Evolutionary conservation across 176 grass and related monocot species (phyloP), one percentile per base, ranked within the genome.

Genomic region (Musa itinerans): DNA sequence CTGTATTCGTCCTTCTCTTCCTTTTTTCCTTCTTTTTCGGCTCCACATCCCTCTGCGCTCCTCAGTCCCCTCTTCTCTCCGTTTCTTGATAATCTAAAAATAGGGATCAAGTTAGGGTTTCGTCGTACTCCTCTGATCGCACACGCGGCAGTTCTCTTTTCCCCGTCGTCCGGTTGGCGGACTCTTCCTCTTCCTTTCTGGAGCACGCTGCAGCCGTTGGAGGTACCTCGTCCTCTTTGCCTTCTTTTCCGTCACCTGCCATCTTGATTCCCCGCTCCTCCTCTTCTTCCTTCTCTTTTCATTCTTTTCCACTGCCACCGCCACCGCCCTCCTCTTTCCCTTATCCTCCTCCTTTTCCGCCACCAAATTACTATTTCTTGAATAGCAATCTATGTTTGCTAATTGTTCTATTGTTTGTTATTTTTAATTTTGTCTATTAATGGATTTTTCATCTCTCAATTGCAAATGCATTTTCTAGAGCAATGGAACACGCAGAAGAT

Each of bases 401-500:
- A n/a, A 27, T 12, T 65, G 63, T 25, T 9, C 25, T 20, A 6
- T 50, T 27, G 11, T 15, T 24, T 7, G 21, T 34, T n/a, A 50
- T 70, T 17, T 51, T 21, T 11, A 9, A 11, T 70, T 70, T 6
- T n/a, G 17, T 48, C 3, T 50, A 17, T 70, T 70, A 10, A 8
- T 70, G 15, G 9, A 70, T 70, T 17, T 14, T 13, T 69, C 27
- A 50, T 69, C 12, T 9, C 16, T 69, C 27, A 49, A 9, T 14
- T 10, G 10, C 9, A 2, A 67, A 13, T 70, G 7, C 1, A n/a
- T 20, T 70, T 70, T 50, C 25, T 70, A 50, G 68, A 19, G 21
- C 2, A 78, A 98, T 98, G 90, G 90, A 98, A 75, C 85, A 74
- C 49, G 62, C 53, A 48, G 86, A 91, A 74, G 89, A 82, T 78